These are phyloP conservation scores for Exophiala aquamarina DNA, from an alignment of 2,329 filamentous ascomycete genomes.

Conservation along the genomic window DNA sequence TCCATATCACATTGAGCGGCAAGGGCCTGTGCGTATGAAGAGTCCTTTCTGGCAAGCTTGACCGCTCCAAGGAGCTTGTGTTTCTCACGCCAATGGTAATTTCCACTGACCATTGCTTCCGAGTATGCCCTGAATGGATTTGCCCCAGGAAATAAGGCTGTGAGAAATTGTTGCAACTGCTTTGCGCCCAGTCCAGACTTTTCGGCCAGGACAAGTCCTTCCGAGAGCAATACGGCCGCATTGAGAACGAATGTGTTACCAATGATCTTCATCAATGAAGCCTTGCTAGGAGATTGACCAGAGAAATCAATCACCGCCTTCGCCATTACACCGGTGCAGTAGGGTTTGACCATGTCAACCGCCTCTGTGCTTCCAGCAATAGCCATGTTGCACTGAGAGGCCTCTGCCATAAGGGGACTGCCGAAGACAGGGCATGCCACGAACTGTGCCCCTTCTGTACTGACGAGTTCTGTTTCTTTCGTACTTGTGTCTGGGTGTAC, in stretches of 20 bases:
- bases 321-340: conserved; percentile 70
- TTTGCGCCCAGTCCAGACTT: conserved; percentile 72
- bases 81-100: conserved; percentile 71
- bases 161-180: conserved; percentile 68
- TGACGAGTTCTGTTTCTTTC: conserved; percentile 58
- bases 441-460: conserved; percentile 65
- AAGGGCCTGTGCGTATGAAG: conserved; percentile 67
- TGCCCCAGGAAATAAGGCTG: conserved; percentile 71
- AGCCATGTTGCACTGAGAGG: conserved; percentile 69
- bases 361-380: conserved; percentile 63
- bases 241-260: conserved; percentile 85
- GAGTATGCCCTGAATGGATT: conserved; percentile 74
- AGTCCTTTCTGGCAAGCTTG: conserved; percentile 82
- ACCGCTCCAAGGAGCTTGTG: too few relatives aligned
- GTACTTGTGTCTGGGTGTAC: conserved; percentile 79
- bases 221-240: conserved; percentile 75
- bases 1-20: conserved; percentile 62
- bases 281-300: conserved; percentile 65
- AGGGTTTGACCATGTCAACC: conserved; percentile 66
- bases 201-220: conserved; percentile 76
- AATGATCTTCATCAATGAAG: conserved; percentile 73
- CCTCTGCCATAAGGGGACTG: conserved; percentile 52
- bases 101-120: conserved; percentile 69
- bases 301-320: conserved; percentile 68
- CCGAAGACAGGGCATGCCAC: conserved; percentile 64